These are phyloP conservation scores for Yamadazyma kitorensis DNA, from an alignment of 805 yeast species.

Conservation along the genomic window DNA sequence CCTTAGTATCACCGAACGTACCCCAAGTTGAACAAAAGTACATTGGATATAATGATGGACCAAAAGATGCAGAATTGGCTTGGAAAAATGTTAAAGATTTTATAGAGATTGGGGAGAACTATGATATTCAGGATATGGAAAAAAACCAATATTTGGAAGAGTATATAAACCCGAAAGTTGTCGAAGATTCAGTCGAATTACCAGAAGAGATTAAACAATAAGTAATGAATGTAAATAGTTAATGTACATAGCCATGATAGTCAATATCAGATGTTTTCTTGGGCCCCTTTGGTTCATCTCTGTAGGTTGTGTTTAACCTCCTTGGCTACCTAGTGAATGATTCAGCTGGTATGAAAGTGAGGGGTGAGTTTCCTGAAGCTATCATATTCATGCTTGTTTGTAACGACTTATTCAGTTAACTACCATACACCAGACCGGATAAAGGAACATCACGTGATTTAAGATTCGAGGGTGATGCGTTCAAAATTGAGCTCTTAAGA, in stretches of 20 bases:
- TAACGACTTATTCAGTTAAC: too few relatives aligned
- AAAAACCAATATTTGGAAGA: slow-evolving; percentile 34
- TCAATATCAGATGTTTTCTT: too few relatives aligned
- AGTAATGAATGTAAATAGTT: slow-evolving; percentile 3
- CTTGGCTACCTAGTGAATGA: too few relatives aligned
- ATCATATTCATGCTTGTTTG: too few relatives aligned
- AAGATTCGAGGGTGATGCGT: slow-evolving; percentile 17
- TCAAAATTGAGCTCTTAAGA: neutral
- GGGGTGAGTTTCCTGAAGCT: too few relatives aligned
- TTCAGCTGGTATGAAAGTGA: too few relatives aligned
- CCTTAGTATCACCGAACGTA: slow-evolving; percentile 72
- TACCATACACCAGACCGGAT: too few relatives aligned
- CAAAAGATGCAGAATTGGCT: slow-evolving; percentile 70
- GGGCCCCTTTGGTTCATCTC: too few relatives aligned
- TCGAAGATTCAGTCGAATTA: slow-evolving; percentile 13
- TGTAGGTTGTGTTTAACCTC: too few relatives aligned
- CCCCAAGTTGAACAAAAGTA: slow-evolving; percentile 69
- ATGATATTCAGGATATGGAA: slow-evolving; percentile 36
- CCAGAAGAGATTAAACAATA: slow-evolving; percentile 13
- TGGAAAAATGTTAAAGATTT: slow-evolving; percentile 72
- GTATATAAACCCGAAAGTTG: slow-evolving; percentile 28
- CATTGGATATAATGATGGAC: slow-evolving; percentile 68
- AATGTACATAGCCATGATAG: too few relatives aligned
- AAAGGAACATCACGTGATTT: neutral
- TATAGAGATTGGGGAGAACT: slow-evolving; percentile 66